Evolutionary conservation across 2,329 filamentous ascomycete genomes (phyloP), one percentile per base, ranked within the genome.

Genomic region (Endoconidiophora polonica): DNA sequence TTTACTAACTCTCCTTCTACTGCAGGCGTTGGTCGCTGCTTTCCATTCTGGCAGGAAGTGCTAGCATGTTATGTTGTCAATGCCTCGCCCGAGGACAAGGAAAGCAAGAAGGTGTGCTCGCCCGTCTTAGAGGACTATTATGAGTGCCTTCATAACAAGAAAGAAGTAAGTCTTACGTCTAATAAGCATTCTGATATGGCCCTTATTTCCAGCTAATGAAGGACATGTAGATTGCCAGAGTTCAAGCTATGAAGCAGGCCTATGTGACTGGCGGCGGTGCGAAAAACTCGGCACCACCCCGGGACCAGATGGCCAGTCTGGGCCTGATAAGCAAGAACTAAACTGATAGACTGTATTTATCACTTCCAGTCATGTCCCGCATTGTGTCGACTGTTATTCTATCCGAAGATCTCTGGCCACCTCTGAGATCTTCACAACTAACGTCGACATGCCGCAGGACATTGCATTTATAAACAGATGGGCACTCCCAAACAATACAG

Each of bases 41-140:
- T 94, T 73, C 86, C 88, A 63, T 98, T 95, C 78, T 98, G 91
- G 91, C 91, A 98, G 71, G 91, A 98, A 69, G 80, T 96, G 57
- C 83, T 98, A 64, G 87, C 87, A 61, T 98, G 91, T 78, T 98
- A 98, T 67, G 87, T 95, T 54, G 81, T 94, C 63, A 96, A 96
- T 71, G 86, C 86, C 50, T 76, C 74, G 57, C 71, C 82, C 56
- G 83, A 90, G 50, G 83, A 88, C 61, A 73, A 78, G 58, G 77
- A 79, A 14, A 86, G 86, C 58, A 91, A 88, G 71, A 83, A 80
- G 66, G 94, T 94, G 69, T 98, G 93, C 65, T 70, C 74, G 16
- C 81, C 84, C 14, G 76, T 79, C 3, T 73, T 96, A 57, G 91
- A 98, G 65, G 91, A 98, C 65, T 98, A 98, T 72, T 94, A 95